Conservation (phyloP, 805 yeast species). For the Wickerhamiella kazuoi region DNA sequence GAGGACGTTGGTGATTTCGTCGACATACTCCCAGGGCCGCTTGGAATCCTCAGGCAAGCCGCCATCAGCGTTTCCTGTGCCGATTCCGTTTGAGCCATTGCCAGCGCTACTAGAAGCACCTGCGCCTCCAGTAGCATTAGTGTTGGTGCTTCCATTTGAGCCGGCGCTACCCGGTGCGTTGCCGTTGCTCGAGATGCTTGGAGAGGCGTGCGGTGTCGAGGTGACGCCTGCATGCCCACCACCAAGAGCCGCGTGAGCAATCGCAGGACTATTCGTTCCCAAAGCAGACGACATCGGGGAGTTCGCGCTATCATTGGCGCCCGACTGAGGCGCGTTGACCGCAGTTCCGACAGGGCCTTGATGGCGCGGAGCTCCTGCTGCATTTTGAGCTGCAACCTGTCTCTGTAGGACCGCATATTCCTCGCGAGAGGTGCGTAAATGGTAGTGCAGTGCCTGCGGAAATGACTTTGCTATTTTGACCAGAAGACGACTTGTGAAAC, state of each 20-base stretch:
- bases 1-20: constrained; percentile 82
- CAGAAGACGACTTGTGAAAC: constrained; percentile 69
- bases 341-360: constrained; percentile 11
- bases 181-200: background rate
- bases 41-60: constrained; percentile 23
- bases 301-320: too few species aligned
- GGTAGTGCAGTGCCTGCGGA: constrained; percentile 96
- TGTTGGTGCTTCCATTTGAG: too few species aligned
- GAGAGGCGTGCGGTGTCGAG: background rate
- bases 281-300: constrained; percentile 1
- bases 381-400: constrained; percentile 33
- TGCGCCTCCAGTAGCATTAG: too few species aligned
- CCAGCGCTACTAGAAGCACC: background rate
- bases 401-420: constrained; percentile 78
- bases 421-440: constrained; percentile 83
- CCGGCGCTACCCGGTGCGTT: background rate
- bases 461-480: constrained; percentile 87
- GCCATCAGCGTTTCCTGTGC: constrained; percentile 1
- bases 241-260: constrained; percentile 5
- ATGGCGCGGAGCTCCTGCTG: too few species aligned
- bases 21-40: constrained; percentile 87
- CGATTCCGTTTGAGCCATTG: background rate
- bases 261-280: background rate
- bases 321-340: constrained; percentile 2
- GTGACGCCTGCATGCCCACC: constrained; percentile 8